A percentile compares a stretch with the other conserved stretches of the same genome.
Conservation (phyloP, 2,329 filamentous ascomycete species). For the Xylaria sp. region DNA sequence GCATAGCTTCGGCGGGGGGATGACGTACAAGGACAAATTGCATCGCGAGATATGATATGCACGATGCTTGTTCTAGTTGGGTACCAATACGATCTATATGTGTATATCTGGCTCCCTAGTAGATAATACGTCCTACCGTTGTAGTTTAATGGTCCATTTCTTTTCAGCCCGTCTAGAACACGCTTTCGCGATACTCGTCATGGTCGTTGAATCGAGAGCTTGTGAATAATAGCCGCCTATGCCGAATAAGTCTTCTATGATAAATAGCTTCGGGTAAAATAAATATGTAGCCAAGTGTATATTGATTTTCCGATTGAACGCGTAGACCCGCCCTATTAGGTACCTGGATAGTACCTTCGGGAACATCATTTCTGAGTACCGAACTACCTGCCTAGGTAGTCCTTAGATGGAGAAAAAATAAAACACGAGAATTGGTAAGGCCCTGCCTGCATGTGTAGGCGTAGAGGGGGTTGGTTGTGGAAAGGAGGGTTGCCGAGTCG, state of each 20-base stretch:
- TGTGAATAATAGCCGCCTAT: neutral
- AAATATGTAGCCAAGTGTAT: neutral
- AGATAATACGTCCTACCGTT: neutral
- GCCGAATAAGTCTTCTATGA: neutral
- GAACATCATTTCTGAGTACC: neutral
- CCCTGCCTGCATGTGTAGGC: too few species aligned
- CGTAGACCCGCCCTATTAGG: too few species aligned
- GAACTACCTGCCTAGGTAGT: neutral
- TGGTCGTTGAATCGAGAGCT: neutral
- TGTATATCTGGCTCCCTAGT: neutral
- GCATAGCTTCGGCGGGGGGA: slow-evolving; percentile 62
- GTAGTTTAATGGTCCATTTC: neutral
- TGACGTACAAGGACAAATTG: slow-evolving; percentile 58
- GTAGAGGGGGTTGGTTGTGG: neutral
- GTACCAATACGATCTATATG: neutral
- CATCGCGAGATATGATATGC: slow-evolving; percentile 16
- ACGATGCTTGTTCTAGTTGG: slow-evolving; percentile 33
- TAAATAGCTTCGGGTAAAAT: neutral
- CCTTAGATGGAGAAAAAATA: too few species aligned
- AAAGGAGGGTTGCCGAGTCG: neutral
- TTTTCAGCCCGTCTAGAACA: neutral
- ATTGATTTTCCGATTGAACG: neutral
- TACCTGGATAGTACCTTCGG: too few species aligned
- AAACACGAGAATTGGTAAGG: too few species aligned
- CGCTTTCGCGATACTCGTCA: neutral